Evolutionary conservation across 805 yeast genomes (phyloP), one percentile per base, ranked within the genome.

Genomic region (Priceomyces carsonii): DNA sequence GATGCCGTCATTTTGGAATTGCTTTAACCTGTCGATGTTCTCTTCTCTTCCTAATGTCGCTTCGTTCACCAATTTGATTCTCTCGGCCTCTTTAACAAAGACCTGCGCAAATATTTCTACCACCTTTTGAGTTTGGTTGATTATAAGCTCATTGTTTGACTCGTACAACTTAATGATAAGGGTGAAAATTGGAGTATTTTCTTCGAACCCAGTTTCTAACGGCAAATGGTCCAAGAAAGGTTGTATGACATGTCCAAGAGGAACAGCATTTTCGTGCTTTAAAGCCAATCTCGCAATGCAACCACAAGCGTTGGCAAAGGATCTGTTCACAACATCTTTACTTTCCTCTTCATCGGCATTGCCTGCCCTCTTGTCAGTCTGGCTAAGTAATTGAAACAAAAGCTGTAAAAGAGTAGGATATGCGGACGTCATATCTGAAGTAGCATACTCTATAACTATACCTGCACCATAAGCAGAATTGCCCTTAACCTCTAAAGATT

Each of bases 401-500:
- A 89, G 69, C 57, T 82, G 82, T 59, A 93, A 74, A 39, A 91
- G 77, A 31, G 78, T 70, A 44, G 80, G 81, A 65, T 82, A 91
- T 29, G 77, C 67, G 24, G 80, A 61, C 25, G 84, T 66, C 45
- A 82, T 73, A 50, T 81, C 85, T 18, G 81, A 68, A 38, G 74
- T 51, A 50, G 71, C 68, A 62, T 65, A 49, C 52, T 77, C 78
- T 41, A 80, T 61, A 42, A 89, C 63, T 42, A 89, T 63, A 51
- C 99, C 99, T 48, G 86, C 80, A 71, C 98, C 99, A 59, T 88
- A 93, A 12, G 97, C 96, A 34, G 97, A 91, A 50, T 89, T 86
- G 51, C 96, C 90, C 65, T 91, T 84, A 40, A 88, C 97, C 56
- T 88, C 95, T 44, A 85, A 70, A 10, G 93, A 83, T 53, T 79